phyloP scores from a whole-genome alignment of 331 rosid species.

The Phaseolus coccineus region DNA sequence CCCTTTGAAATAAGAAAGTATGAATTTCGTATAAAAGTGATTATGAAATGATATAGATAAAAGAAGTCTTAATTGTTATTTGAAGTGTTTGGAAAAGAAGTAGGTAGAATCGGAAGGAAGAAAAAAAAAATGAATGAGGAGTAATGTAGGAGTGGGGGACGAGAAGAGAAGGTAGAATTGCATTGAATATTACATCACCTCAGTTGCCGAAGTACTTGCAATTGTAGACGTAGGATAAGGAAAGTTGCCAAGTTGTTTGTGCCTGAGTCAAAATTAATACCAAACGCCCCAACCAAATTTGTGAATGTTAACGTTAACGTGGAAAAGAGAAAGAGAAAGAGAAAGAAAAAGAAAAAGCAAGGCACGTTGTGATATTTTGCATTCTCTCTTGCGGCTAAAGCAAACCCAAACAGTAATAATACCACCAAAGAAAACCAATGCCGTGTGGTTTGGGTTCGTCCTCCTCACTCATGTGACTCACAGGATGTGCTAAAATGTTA shows the following conservation, averaged over 20 bases:
- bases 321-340: slow-evolving; percentile 12
- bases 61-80: too few relatives aligned
- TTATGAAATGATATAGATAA: too few relatives aligned
- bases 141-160: neutral
- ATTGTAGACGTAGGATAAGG: neutral
- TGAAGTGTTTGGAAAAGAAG: too few relatives aligned
- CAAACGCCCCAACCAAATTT: neutral
- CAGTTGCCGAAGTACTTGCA: neutral
- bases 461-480: slow-evolving; percentile 32
- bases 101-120: too few relatives aligned
- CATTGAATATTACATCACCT: too few relatives aligned
- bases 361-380: neutral
- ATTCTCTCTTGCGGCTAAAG: slow-evolving; percentile 38
- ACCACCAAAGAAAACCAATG: slow-evolving; percentile 23
- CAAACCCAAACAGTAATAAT: slow-evolving; percentile 13
- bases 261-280: neutral
- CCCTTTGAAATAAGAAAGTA: too few relatives aligned
- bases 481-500: neutral
- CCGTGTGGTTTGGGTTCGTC: slow-evolving; percentile 45
- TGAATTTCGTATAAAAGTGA: too few relatives aligned
- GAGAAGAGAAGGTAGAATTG: neutral
- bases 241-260: slow-evolving; percentile 15
- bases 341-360: neutral
- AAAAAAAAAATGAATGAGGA: neutral
- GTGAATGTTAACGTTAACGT: slow-evolving; percentile 20